Conservation (phyloP, 805 yeast genomes). For the Wickerhamiella hasegawae region DNA sequence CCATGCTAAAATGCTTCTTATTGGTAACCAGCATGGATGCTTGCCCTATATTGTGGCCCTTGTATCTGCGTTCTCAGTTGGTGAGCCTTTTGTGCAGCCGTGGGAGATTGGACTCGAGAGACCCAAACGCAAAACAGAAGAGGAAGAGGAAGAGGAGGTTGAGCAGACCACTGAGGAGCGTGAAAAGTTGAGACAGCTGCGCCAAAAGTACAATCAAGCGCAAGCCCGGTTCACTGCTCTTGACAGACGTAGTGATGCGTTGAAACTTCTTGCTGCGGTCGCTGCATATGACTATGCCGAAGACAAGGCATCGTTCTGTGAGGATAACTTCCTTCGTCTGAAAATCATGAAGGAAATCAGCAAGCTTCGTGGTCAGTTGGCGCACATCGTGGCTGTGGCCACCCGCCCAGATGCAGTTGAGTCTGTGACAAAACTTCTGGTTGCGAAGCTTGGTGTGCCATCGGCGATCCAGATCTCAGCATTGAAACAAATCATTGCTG, state of each 20-base stretch:
- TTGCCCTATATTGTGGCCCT: slow-evolving; percentile 79
- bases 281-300: slow-evolving; percentile 69
- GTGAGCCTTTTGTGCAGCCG: slow-evolving; percentile 62
- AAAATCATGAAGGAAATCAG: slow-evolving; percentile 75
- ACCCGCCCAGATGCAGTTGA: slow-evolving; percentile 18
- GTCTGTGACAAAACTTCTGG: slow-evolving; percentile 36
- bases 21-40: slow-evolving; percentile 78
- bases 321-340: slow-evolving; percentile 50
- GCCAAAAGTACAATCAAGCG: slow-evolving; percentile 41
- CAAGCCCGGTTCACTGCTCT: slow-evolving; percentile 45
- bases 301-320: slow-evolving; percentile 32
- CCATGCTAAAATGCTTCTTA: slow-evolving; percentile 73
- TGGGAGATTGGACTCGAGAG: slow-evolving; percentile 3
- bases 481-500: slow-evolving; percentile 77
- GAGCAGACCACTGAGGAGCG: slow-evolving; percentile 17
- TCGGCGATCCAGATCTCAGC: slow-evolving; percentile 52
- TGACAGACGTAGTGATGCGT: slow-evolving; percentile 61
- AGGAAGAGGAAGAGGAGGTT: slow-evolving; percentile 14
- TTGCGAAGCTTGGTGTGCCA: slow-evolving; percentile 46
- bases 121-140: slow-evolving; percentile 7
- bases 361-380: slow-evolving; percentile 66
- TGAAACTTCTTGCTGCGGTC: slow-evolving; percentile 60
- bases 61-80: slow-evolving; percentile 84
- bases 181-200: slow-evolving; percentile 26
- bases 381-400: slow-evolving; percentile 54